Base-by-base conservation (phyloP, 2,329 filamentous ascomycete genomes). In the Arthrinium phaeospermum region DNA sequence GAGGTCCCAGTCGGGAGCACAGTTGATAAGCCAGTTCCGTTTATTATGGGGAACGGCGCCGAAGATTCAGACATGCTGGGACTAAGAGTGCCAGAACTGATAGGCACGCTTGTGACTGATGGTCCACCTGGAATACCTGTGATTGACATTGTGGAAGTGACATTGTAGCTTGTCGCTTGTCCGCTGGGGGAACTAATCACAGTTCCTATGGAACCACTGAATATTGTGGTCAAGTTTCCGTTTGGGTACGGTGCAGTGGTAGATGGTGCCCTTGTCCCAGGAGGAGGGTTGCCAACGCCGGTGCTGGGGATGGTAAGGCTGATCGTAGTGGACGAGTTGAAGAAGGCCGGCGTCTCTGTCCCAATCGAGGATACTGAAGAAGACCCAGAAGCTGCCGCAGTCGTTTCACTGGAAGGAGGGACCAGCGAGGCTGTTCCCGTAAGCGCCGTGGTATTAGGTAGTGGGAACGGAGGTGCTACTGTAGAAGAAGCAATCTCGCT, bases 371-470 rank as follows among this genome's bases (percentile, higher is more conserved):
- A 69, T 34, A 30, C 8, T 8, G 22, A 34, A n/a, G 24, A 49
- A 37, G 68, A 34, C 30, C 27, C 68, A 41, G 68, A 49, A 49
- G 24, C 16, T 61, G 6, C 30, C 30, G 7, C 14, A 37, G 30
- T 61, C 30, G 27, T 61, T 19, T 19, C 19, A 13, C 53, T 61
- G 12, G 53, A 61, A 37, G 53, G n/a, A 16, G 19, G 34, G 41
- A 64, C 8, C 6, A 41, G 34, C 27, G 30, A 49, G 2, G 67
- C 71, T 7, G 51, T 72, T 49, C 68, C 69, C 8, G 75, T 76
- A 34, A 69, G 71, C 19, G 68, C 44, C 22, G 61, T 44, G 27
- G 30, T 74, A 45, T 76, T 77, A 2, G 74, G 69, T 22, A 74
- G 45, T 61, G 74, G 69, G 22, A 71, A 74, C 6, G 75, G 72